phyloP scores from a whole-genome alignment of 768 basidiomycete genomes.

The Tulasnella sp. region DNA sequence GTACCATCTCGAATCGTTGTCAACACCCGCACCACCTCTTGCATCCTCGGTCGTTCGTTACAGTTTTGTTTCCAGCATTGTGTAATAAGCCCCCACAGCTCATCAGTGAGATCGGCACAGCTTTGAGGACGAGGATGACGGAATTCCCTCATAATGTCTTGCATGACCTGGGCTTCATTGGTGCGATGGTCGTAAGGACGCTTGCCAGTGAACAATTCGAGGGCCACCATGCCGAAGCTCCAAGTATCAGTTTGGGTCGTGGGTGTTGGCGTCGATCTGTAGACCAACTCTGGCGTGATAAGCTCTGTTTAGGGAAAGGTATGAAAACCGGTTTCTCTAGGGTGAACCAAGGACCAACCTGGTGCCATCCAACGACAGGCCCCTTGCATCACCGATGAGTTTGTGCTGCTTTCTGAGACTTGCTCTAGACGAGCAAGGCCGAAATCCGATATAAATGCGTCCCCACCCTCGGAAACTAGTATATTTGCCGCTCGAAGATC shows the following conservation, averaged over 20 bases:
- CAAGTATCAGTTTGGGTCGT: slow-evolving; percentile 35
- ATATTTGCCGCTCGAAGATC: slow-evolving; percentile 32
- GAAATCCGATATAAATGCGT: slow-evolving; percentile 36
- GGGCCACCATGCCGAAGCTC: slow-evolving; percentile 38
- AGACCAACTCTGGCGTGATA: slow-evolving; percentile 22
- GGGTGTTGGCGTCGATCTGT: slow-evolving; percentile 19
- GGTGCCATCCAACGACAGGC: slow-evolving; percentile 22
- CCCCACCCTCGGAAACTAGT: slow-evolving; percentile 31
- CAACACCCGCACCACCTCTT: slow-evolving; percentile 16
- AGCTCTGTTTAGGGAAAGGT: slow-evolving; percentile 25
- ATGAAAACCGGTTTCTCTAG: neutral
- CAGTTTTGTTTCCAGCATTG: slow-evolving; percentile 36
- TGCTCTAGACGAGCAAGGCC: slow-evolving; percentile 27
- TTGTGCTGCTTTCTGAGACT: slow-evolving; percentile 4
- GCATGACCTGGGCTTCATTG: slow-evolving; percentile 29
- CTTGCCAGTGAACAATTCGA: slow-evolving; percentile 36
- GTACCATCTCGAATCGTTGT: neutral
- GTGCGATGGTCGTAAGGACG: slow-evolving; percentile 29
- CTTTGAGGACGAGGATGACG: slow-evolving; percentile 31
- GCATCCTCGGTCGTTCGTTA: slow-evolving; percentile 29
- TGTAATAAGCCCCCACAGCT: slow-evolving; percentile 34
- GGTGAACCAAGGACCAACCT: slow-evolving; percentile 1
- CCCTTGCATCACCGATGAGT: slow-evolving; percentile 17
- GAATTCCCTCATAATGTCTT: slow-evolving; percentile 28
- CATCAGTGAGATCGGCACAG: slow-evolving; percentile 26